A percentile compares a stretch with the other conserved stretches of the same genome.
These are phyloP conservation scores for Westerdykella sp. DNA, from an alignment of 2,329 filamentous ascomycete genomes.

Conservation along the genomic window DNA sequence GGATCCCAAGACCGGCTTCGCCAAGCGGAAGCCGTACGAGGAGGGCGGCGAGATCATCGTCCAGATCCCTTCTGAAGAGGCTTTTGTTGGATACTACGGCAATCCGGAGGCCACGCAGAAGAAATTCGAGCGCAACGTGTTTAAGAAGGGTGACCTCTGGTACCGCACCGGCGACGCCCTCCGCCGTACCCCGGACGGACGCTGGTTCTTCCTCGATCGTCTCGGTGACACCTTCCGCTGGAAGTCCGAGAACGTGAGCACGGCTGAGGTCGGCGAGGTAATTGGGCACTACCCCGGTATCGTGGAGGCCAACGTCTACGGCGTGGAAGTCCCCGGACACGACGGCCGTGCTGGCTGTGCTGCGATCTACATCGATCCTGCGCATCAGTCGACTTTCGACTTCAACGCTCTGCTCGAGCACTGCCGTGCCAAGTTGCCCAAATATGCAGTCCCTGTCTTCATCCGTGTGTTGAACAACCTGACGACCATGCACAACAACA, in stretches of 20 bases:
- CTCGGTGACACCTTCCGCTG: constrained; percentile 47
- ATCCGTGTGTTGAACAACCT: constrained; percentile 55
- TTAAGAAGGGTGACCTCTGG: constrained; percentile 44
- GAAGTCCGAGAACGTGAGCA: constrained; percentile 47
- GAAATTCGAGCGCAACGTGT: constrained; percentile 44
- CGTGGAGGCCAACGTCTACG: constrained; percentile 46
- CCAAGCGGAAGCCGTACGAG: constrained; percentile 55
- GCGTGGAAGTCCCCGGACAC: constrained; percentile 42
- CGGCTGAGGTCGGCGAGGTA: constrained; percentile 43
- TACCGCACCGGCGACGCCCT: constrained; percentile 47
- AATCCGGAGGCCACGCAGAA: constrained; percentile 61
- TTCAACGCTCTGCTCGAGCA: constrained; percentile 56
- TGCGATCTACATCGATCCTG: constrained; percentile 52
- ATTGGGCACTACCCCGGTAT: constrained; percentile 42
- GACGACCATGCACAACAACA: constrained; percentile 67
- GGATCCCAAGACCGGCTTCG: constrained; percentile 63
- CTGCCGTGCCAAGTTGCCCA: constrained; percentile 55
- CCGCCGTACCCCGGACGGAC: constrained; percentile 38
- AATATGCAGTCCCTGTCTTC: constrained; percentile 72
- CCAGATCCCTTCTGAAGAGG: constrained; percentile 50
- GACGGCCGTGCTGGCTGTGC: constrained; percentile 52
- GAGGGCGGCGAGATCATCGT: constrained; percentile 72
- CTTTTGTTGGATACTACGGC: constrained; percentile 65
- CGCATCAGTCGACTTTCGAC: constrained; percentile 40
- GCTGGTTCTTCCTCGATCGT: constrained; percentile 46